These are phyloP conservation scores for Colletotrichum euphorbiae DNA, from an alignment of 2,329 filamentous ascomycete species.

Conservation along the genomic window DNA sequence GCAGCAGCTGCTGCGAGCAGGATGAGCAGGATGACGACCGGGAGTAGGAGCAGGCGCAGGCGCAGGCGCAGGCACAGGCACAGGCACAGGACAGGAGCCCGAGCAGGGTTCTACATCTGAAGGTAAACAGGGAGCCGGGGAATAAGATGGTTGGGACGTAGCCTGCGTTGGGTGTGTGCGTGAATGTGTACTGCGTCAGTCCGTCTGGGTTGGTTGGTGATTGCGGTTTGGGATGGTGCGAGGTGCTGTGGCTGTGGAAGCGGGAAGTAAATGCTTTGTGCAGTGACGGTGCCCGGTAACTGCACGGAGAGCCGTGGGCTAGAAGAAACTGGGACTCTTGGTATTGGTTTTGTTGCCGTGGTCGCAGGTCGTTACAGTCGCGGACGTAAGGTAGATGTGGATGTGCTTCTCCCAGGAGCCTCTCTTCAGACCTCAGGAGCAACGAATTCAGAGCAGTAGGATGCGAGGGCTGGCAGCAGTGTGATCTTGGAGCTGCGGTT, in stretches of 20 bases:
- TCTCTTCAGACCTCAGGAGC: neutral
- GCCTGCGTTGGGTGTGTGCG: neutral
- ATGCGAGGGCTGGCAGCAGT: neutral
- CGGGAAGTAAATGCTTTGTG: neutral
- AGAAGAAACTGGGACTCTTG: neutral
- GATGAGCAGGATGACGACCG: neutral
- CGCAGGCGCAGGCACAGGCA: neutral
- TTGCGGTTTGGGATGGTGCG: conserved; percentile 11
- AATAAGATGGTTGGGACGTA: neutral
- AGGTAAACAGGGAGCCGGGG: conserved; percentile 27
- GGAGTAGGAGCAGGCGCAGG: conserved; percentile 1
- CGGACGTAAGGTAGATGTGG: neutral
- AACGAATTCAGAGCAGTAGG: neutral
- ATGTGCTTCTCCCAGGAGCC: neutral
- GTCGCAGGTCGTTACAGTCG: neutral
- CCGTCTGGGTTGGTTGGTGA: neutral
- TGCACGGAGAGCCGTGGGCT: no score
- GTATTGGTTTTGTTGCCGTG: neutral
- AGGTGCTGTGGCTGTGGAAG: conserved; percentile 16
- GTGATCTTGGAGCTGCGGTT: conserved; percentile 4
- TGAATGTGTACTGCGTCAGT: neutral
- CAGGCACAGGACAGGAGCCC: no score
- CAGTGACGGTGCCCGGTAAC: neutral
- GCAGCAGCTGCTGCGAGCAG: neutral
- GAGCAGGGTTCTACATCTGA: conserved; percentile 17